A percentile compares a stretch with the other conserved stretches of the same genome.
phyloP scores from a whole-genome alignment of 331 rosid species.

The Ulmus americana region DNA sequence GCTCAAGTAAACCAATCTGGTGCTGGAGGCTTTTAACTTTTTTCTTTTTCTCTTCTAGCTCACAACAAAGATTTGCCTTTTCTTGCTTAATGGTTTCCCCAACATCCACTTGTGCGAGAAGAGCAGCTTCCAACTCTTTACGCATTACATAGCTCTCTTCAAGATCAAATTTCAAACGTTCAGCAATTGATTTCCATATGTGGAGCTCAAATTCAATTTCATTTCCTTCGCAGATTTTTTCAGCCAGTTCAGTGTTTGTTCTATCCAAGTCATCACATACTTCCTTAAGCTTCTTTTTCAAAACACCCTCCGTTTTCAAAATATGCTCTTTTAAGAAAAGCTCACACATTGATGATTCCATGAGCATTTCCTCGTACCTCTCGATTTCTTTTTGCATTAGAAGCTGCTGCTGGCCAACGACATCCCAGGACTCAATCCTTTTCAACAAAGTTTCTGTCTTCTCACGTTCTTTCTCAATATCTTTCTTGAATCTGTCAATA shows the following conservation, averaged over 20 bases:
- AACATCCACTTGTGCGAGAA: slow-evolving; percentile 55
- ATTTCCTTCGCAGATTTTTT: slow-evolving; percentile 46
- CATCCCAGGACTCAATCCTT: slow-evolving; percentile 40
- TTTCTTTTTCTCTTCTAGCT: slow-evolving; percentile 40
- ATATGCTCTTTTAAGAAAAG: slow-evolving; percentile 37
- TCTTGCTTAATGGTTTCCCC: slow-evolving; percentile 58
- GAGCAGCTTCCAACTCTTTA: slow-evolving; percentile 68
- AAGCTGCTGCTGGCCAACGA: slow-evolving; percentile 31
- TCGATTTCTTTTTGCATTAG: slow-evolving; percentile 40
- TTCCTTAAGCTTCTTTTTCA: slow-evolving; percentile 37
- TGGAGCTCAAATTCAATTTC: slow-evolving; percentile 65
- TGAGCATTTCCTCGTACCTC: slow-evolving; percentile 44
- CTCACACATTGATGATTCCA: slow-evolving; percentile 46
- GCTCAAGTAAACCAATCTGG: slow-evolving; percentile 41
- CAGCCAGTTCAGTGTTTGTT: slow-evolving; percentile 45
- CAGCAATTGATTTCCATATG: slow-evolving; percentile 50
- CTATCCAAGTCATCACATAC: slow-evolving; percentile 47
- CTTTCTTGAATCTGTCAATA: slow-evolving; percentile 28
- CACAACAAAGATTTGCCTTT: slow-evolving; percentile 31
- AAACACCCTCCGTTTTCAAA: slow-evolving; percentile 30
- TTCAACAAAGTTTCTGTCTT: slow-evolving; percentile 28
- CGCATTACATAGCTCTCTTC: slow-evolving; percentile 44
- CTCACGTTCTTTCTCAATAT: slow-evolving; percentile 30
- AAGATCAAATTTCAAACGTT: slow-evolving; percentile 42
- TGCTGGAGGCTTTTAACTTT: slow-evolving; percentile 36